These are phyloP conservation scores for Diaporthe capsici DNA, from an alignment of 2,329 filamentous ascomycete genomes.

Conservation along the genomic window DNA sequence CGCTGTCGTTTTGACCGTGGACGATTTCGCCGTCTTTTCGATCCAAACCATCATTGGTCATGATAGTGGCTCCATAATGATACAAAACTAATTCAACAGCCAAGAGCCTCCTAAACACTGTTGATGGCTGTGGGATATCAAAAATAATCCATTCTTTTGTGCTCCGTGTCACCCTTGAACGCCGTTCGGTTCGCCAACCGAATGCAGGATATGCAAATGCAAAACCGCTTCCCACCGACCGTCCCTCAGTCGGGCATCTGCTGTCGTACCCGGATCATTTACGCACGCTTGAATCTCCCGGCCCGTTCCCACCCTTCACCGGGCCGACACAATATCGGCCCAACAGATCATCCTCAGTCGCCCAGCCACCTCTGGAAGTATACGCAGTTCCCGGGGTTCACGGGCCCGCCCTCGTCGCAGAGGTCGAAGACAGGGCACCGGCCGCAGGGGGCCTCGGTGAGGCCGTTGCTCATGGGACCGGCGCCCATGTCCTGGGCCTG, in stretches of 20 bases:
- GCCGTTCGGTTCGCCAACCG: slow-evolving; percentile 22
- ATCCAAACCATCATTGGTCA: neutral
- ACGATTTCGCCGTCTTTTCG: neutral
- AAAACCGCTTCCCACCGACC: slow-evolving; percentile 16
- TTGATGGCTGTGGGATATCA: slow-evolving; percentile 31
- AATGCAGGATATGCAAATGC: slow-evolving; percentile 22
- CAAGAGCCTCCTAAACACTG: neutral
- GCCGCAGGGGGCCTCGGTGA: slow-evolving; percentile 92
- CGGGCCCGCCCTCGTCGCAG: slow-evolving; percentile 90
- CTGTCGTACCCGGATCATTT: neutral
- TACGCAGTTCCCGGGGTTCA: slow-evolving; percentile 90
- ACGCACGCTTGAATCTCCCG: neutral
- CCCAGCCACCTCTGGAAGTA: slow-evolving; percentile 91
- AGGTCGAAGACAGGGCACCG: slow-evolving; percentile 93
- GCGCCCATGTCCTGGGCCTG: slow-evolving; percentile 50
- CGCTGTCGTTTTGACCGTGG: neutral
- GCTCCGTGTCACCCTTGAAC: slow-evolving; percentile 27
- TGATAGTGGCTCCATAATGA: neutral
- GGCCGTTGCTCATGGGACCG: slow-evolving; percentile 73
- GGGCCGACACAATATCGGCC: neutral
- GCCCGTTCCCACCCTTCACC: neutral
- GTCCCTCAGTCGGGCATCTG: neutral
- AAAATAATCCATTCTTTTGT: slow-evolving; percentile 4
- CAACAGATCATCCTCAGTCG: slow-evolving; percentile 48
- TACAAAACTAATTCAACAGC: slow-evolving; percentile 7